Evolutionary conservation across 768 basidiomycete genomes (phyloP), one percentile per base, ranked within the genome.

Genomic region (Pulveroboletus sp.): DNA sequence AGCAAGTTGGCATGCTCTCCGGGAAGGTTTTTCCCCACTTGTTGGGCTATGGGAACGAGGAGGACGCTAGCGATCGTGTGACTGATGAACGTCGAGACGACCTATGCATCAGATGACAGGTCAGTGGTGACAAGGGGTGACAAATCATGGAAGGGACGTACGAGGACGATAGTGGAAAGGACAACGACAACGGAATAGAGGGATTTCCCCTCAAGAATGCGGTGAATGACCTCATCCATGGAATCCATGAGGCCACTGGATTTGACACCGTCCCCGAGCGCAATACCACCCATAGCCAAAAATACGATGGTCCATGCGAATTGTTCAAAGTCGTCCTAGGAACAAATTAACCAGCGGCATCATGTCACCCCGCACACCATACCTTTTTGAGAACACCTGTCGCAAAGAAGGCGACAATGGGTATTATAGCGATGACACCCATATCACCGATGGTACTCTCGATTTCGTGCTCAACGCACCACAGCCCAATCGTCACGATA

Each of bases 271-370:
- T 95, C 88, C 47, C 97, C 97, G 4, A 98, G 80, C 0, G 94
- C 92, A 43, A 97, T 94, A 33, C 97, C 97, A 20, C 95, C 95
- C 97, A 97, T 99, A 5, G 93, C 92, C 50, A 95, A 77, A 71
- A 95, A 95, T 23, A 97, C 92, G 46, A 95, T 92, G 7, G 86
- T 86, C 94, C 94, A 95, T 49, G 87, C 78, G 67, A 93, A 92
- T 61, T 91, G 89, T 61, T 95, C 92, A 66, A 95, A 97, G 68
- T 97, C 93, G 50, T 92, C 91, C 91, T 94, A 63, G 16, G 34
- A 32, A 41, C 6, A 31, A 17, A 16, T 52, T 25, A 58, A 32
- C 45, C 27, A 25, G 29, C 31, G 10, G 25, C 8, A 42, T 10
- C 16, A 17, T 21, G 2, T n/a, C 14, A 24, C 8, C 14, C 12